A percentile compares a stretch with the other conserved stretches of the same genome.
Evolutionary conservation across 148 eudicot genomes (phyloP).

Genomic region (Chenopodium formosanum): DNA sequence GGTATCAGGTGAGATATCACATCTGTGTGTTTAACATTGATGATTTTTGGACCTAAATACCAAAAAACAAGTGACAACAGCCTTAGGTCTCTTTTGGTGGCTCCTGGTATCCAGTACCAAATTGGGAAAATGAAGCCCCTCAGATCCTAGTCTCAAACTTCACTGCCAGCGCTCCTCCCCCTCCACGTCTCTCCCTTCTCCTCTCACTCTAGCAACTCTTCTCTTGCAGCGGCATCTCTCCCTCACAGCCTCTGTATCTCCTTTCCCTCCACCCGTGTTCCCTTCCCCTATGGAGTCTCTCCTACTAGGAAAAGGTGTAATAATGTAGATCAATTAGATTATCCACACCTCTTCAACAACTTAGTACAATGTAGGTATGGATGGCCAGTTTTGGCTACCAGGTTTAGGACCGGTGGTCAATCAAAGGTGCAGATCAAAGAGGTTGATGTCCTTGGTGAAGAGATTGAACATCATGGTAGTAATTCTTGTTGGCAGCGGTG

Average conservation of each 20-base stretch:
- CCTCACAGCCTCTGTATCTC: background rate
- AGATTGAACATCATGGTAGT: background rate
- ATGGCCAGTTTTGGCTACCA: background rate
- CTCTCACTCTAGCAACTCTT: background rate
- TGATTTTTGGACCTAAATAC: background rate
- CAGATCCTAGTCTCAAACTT: background rate
- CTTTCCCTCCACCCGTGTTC: background rate
- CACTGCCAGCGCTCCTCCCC: background rate
- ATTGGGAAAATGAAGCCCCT: background rate
- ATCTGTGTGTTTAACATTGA: background rate
- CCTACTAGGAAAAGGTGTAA: too few relatives aligned
- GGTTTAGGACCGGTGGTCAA: background rate
- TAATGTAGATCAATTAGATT: too few relatives aligned
- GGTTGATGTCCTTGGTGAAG: background rate
- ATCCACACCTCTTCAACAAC: background rate
- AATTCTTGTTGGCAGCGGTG: background rate
- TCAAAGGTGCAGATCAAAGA: background rate
- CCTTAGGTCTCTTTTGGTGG: too few relatives aligned
- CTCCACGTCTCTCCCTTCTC: background rate
- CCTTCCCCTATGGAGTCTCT: too few relatives aligned
- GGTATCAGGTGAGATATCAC: background rate
- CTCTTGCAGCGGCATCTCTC: background rate
- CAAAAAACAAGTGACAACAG: background rate
- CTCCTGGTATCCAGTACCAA: too few relatives aligned
- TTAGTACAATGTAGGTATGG: background rate